phyloP scores from a whole-genome alignment of 805 yeast species.

The Ogataea chonburiensis region DNA sequence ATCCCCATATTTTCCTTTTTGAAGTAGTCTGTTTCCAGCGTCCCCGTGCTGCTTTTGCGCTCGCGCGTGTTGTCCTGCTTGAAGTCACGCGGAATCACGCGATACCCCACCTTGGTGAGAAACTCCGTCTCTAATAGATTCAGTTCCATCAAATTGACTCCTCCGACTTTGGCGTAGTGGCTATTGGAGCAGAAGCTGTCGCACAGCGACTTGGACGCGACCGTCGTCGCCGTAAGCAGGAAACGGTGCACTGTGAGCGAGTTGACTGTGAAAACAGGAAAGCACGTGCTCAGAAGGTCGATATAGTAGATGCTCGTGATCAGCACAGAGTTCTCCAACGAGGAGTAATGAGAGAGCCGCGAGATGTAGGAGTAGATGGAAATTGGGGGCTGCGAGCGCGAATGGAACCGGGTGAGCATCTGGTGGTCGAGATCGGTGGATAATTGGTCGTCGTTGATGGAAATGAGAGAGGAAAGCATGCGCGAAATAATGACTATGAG shows the following conservation, averaged over 20 bases:
- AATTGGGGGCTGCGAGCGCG: slow-evolving; percentile 87
- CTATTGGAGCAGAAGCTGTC: slow-evolving; percentile 92
- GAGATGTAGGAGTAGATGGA: slow-evolving; percentile 74
- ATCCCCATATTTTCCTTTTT: slow-evolving; percentile 28
- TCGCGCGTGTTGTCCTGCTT: slow-evolving; percentile 33
- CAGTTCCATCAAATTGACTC: slow-evolving; percentile 77
- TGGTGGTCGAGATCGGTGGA: slow-evolving; percentile 34
- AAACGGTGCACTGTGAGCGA: slow-evolving; percentile 93
- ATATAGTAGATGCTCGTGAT: slow-evolving; percentile 85
- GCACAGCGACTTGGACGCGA: slow-evolving; percentile 87
- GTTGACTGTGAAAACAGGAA: slow-evolving; percentile 77
- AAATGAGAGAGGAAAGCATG: slow-evolving; percentile 74
- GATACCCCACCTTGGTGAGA: slow-evolving; percentile 73
- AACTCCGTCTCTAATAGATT: slow-evolving; percentile 89
- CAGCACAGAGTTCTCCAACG: slow-evolving; percentile 79
- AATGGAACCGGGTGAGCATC: slow-evolving; percentile 83
- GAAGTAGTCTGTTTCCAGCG: slow-evolving; percentile 33
- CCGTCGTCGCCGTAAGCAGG: slow-evolving; percentile 82
- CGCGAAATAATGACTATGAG: slow-evolving; percentile 70
- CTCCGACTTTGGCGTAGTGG: slow-evolving; percentile 96
- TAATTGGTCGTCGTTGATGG: slow-evolving; percentile 58
- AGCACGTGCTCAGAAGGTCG: slow-evolving; percentile 76
- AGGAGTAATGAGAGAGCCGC: slow-evolving; percentile 79
- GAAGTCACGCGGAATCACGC: slow-evolving; percentile 59
- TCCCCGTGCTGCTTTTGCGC: slow-evolving; percentile 27